Percentiles rank a stretch among this genome's conserved stretches.
These are phyloP conservation scores for Vitis hybrid DNA, from an alignment of 177 flowering plant genomes.

Conservation along the genomic window DNA sequence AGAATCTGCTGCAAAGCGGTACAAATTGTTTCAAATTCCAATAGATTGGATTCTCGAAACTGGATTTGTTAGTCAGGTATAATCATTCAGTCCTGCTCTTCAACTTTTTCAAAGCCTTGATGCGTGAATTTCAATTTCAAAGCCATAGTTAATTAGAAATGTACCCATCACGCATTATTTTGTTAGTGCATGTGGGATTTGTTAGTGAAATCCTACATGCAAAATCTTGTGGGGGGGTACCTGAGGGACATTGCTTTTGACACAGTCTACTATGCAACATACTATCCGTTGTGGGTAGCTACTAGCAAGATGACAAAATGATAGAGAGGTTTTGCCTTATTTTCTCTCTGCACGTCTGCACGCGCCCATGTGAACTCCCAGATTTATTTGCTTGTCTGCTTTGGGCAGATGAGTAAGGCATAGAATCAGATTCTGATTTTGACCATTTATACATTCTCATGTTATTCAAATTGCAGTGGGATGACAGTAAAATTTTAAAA, in stretches of 20 bases:
- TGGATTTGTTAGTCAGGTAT: constrained; percentile 83
- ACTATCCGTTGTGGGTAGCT: background rate
- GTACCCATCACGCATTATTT: no score
- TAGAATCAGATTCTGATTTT: constrained; percentile 27
- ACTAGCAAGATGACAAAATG: constrained; percentile 30
- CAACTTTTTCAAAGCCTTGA: background rate
- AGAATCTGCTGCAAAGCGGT: constrained; percentile 73
- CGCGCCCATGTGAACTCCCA: constrained; percentile 35
- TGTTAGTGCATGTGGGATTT: background rate
- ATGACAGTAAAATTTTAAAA: background rate
- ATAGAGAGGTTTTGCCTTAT: constrained; percentile 16
- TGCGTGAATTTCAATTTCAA: background rate
- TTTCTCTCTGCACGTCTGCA: constrained; percentile 36
- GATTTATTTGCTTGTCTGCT: constrained; percentile 25
- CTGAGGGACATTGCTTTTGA: background rate
- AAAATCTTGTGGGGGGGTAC: background rate
- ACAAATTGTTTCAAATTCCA: constrained; percentile 68
- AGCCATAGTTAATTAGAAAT: no score
- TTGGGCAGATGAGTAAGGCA: constrained; percentile 2
- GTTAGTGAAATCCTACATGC: background rate
- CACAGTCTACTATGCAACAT: constrained; percentile 1
- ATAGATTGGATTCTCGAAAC: constrained; percentile 88
- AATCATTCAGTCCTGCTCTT: background rate
- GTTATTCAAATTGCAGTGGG: background rate
- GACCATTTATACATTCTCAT: background rate